phyloP scores from a whole-genome alignment of 1,284 basidiomycete species.

The Cryptococcus deneoformans region DNA sequence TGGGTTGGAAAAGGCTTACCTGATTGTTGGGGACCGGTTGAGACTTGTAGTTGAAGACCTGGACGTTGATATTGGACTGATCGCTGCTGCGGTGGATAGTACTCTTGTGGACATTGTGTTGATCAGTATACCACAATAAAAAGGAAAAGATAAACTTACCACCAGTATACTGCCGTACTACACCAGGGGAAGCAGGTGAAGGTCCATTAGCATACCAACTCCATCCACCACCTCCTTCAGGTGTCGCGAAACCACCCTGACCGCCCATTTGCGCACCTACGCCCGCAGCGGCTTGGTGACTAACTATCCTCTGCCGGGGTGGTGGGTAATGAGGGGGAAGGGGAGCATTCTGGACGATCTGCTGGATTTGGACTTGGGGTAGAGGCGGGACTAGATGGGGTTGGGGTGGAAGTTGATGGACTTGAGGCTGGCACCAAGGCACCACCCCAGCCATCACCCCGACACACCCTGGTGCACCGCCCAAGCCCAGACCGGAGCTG shows the following conservation, averaged over 20 bases:
- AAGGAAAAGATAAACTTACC: background rate
- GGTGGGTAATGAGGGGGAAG: conserved; percentile 1
- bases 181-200: background rate
- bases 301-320: background rate
- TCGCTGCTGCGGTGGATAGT: conserved; percentile 6
- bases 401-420: background rate
- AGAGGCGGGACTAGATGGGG: background rate
- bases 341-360: conserved; percentile 5
- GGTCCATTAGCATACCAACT: conserved; percentile 34
- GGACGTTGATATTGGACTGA: conserved; percentile 32
- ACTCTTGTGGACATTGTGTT: background rate
- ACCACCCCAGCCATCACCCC: conserved; percentile 23
- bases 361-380: conserved; percentile 13
- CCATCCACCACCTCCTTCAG: conserved; percentile 26
- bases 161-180: background rate
- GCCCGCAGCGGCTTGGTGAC: background rate
- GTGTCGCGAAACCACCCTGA: conserved; percentile 24
- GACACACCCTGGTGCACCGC: conserved; percentile 28
- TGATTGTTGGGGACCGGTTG: conserved; percentile 7
- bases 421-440: conserved; percentile 30
- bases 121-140: background rate
- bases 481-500: background rate
- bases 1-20: conserved; percentile 5
- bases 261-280: conserved; percentile 22
- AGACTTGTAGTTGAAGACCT: conserved; percentile 29